Conservation (phyloP, 2,329 filamentous ascomycete species). For the Thelonectria discophora region DNA sequence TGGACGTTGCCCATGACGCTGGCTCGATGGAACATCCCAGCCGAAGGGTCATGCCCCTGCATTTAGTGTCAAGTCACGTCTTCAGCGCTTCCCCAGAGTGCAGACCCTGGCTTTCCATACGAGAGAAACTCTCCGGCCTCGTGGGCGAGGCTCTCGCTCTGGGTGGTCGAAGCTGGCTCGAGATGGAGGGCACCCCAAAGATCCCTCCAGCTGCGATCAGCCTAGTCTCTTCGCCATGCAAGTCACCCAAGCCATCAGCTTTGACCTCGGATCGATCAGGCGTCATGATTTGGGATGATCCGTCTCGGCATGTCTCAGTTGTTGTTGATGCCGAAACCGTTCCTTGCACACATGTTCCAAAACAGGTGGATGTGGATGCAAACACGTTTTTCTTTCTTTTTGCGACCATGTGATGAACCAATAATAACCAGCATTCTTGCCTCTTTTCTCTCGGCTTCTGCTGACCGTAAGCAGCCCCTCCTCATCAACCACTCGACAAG, state of each 20-base stretch:
- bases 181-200: not conserved
- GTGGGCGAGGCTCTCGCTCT: constrained; percentile 14
- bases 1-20: too few species aligned
- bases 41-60: not conserved
- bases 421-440: not conserved
- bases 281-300: not conserved
- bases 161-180: constrained; percentile 11
- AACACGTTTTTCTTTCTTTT: not conserved
- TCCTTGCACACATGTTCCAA: not conserved
- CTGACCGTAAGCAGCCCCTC: not conserved
- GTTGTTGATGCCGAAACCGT: not conserved
- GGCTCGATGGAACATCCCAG: too few species aligned
- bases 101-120: constrained; percentile 4
- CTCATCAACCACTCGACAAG: too few species aligned
- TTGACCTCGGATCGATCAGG: constrained; percentile 5
- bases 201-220: constrained; percentile 1
- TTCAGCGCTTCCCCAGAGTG: constrained; percentile 3
- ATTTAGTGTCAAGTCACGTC: constrained; percentile 1
- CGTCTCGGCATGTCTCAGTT: not conserved
- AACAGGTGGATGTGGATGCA: not conserved
- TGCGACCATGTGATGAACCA: not conserved
- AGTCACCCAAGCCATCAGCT: constrained; percentile 5
- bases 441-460: not conserved
- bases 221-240: constrained; percentile 11
- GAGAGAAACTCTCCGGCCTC: constrained; percentile 11